Evolutionary conservation across 2,329 filamentous ascomycete genomes (phyloP), one percentile per base, ranked within the genome.

Genomic region (Clonostachys solani): DNA sequence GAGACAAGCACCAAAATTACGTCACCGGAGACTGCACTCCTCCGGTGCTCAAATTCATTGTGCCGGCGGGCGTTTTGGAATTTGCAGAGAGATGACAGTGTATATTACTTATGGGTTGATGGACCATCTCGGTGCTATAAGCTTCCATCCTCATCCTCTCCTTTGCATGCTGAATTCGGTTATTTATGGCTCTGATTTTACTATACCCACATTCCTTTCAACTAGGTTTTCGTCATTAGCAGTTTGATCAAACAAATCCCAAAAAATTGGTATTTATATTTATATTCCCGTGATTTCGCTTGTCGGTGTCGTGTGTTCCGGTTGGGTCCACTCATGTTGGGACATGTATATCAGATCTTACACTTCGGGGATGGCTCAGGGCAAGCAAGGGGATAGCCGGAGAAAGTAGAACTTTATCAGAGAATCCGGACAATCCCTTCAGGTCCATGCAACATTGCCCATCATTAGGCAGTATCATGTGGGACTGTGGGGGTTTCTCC

Each of bases 131-230:
- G 40, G 23, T 29, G 17, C 13, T 12, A 17, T 15, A 19, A 41
- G 17, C 16, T 18, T 41, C 40, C 16, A 41, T 17, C 40, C 17
- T 18, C 40, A 13, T 41, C 40, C 40, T 41, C 40, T 41, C 40
- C 40, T 41, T 41, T 12, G 23, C 16, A 17, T 19, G 17, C 16
- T 15, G 12, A 19, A 12, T 41, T 17, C 36, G 36, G 15, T 40
- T 40, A n/a, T 40, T n/a, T 40, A n/a, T 40, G 15, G 17, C 23
- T 41, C 18, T 17, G 17, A 13, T 17, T 18, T 17, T 17, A 43
- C 23, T 43, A 43, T 43, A 43, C 42, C 42, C 42, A 43, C 42
- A 43, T 43, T 43, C 42, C 42, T 43, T 43, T 12, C 17, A 13
- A 34, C 15, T 34, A 15, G 8, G 23, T 29, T 29, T 29, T 29